phyloP scores from a whole-genome alignment of 106 monocot genomes.

The Acanthochlamys bracteata region DNA sequence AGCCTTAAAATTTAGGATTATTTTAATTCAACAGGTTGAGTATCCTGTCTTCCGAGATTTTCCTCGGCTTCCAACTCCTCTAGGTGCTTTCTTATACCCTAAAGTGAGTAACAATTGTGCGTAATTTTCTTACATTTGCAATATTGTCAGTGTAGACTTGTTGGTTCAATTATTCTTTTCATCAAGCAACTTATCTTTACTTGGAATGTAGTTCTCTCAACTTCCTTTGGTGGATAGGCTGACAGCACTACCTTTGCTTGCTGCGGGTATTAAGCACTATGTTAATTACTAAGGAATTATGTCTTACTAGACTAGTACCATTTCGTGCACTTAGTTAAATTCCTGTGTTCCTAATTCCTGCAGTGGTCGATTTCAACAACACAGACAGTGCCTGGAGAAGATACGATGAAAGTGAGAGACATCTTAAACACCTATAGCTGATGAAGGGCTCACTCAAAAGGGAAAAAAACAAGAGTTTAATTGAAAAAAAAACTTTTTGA shows the following conservation, averaged over 20 bases:
- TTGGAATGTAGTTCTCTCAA: conserved; percentile 27
- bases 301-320: no score
- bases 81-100: conserved; percentile 57
- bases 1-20: no score
- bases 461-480: conserved; percentile 10
- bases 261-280: conserved; percentile 43
- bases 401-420: conserved; percentile 74
- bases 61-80: conserved; percentile 52
- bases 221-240: conserved; percentile 53
- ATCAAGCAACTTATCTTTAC: neutral
- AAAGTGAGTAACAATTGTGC: conserved; percentile 57
- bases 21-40: conserved; percentile 33
- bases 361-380: conserved; percentile 76
- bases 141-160: neutral
- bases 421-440: conserved; percentile 6
- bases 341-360: conserved; percentile 17
- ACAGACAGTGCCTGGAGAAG: conserved; percentile 70
- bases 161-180: no score
- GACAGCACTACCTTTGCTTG: conserved; percentile 52
- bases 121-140: neutral
- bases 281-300: no score
- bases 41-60: conserved; percentile 62
- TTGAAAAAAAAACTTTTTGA: conserved; percentile 14
- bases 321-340: neutral
- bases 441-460: conserved; percentile 9